Evolutionary conservation across 805 yeast species (phyloP), one percentile per base, ranked within the genome.

Genomic region (Kodamaea neixiangensis): DNA sequence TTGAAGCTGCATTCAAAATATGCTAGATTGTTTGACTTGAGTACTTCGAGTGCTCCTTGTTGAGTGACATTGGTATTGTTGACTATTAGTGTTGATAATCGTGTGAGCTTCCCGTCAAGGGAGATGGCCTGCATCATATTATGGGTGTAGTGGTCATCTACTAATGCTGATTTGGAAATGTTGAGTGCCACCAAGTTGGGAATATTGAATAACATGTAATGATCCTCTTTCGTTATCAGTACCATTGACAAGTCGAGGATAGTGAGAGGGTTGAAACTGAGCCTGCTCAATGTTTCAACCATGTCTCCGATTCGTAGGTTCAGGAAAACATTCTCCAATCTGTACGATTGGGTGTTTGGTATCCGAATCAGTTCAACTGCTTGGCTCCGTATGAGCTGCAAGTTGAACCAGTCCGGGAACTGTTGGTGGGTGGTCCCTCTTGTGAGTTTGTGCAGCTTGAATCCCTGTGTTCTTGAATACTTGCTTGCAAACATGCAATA

Each of bases 321-420:
- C 18, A 60, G 53, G 49, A 68, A 72, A 5, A 74, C 37, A 44
- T 65, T 71, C 41, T 73, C 78, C 20, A 74, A 45, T 37, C 78
- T 54, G 59, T 73, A 75, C 39, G 34, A 44, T 17, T 48, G 46
- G 20, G 51, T 33, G 14, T 49, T 48, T 19, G 66, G 62, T 15
- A 59, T 48, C 7, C 54, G 50, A 18, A 54, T 50, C 43, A 54
- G 48, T 15, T 55, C 59, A 7, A 63, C 49, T 1, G 59, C 56
- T 20, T 48, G 43, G 15, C 41, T 50, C 17, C 54, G 49, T 4
- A 14, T 31, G 18, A 22, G 20, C 33, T 49, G 50, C n/a, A 54
- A 44, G 39, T 35, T 44, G 42, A 34, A 38, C 38, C 18, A 22
- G 11, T 34, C 38, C 5, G 54, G 39, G 2, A 47, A 35, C 39